phyloP scores from a whole-genome alignment of 2,329 filamentous ascomycete species.

The Diplodia intermedia region DNA sequence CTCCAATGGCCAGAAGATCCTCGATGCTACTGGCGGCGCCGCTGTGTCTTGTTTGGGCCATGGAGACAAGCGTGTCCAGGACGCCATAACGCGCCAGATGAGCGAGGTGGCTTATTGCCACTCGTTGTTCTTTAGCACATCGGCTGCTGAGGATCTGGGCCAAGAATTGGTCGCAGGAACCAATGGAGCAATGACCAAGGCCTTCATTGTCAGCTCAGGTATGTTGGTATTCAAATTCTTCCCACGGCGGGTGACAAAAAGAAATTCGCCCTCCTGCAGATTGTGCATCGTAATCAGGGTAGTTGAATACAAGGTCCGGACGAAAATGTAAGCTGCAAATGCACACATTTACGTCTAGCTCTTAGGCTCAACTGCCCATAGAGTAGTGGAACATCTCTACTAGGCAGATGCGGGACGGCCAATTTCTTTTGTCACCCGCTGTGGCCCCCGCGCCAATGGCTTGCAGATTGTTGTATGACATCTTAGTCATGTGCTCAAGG shows the following conservation, averaged over 20 bases:
- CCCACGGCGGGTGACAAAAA: too few relatives aligned
- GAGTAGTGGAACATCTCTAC: too few relatives aligned
- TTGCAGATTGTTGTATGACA: not conserved
- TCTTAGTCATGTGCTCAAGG: too few relatives aligned
- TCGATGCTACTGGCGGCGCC: constrained; percentile 77
- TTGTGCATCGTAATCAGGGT: too few relatives aligned
- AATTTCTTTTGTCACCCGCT: too few relatives aligned
- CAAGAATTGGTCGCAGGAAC: constrained; percentile 59
- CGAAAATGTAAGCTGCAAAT: too few relatives aligned
- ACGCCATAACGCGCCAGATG: constrained; percentile 67
- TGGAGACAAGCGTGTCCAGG: constrained; percentile 64
- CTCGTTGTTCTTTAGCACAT: constrained; percentile 64
- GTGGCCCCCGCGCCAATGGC: not conserved
- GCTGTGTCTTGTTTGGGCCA: constrained; percentile 76
- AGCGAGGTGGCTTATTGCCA: constrained; percentile 65
- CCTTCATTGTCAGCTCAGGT: constrained; percentile 66
- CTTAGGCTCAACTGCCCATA: too few relatives aligned
- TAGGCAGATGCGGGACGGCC: too few relatives aligned
- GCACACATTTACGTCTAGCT: too few relatives aligned
- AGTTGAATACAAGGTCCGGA: too few relatives aligned
- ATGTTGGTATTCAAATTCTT: constrained; percentile 31
- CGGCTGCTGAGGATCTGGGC: constrained; percentile 61
- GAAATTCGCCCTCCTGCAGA: too few relatives aligned
- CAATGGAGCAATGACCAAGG: constrained; percentile 59
- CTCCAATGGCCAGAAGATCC: constrained; percentile 64